Percentiles rank a stretch among this genome's conserved stretches.
These are phyloP conservation scores for Leccinum imitatum DNA, from an alignment of 768 basidiomycete species.

Conservation along the genomic window DNA sequence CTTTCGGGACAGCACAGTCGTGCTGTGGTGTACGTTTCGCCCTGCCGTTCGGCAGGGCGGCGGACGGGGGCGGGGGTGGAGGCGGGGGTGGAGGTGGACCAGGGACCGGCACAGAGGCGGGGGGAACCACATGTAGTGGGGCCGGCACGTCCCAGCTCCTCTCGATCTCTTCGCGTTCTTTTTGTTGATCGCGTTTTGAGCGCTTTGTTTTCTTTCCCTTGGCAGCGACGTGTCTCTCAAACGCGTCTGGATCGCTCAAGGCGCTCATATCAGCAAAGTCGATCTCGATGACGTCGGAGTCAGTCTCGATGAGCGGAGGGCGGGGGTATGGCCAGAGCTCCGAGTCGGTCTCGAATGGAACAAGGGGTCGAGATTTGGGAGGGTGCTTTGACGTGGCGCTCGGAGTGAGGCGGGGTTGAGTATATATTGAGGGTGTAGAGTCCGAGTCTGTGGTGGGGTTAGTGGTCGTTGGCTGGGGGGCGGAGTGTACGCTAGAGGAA, in stretches of 20 bases:
- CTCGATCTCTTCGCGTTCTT: constrained; percentile 53
- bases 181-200: constrained; percentile 36
- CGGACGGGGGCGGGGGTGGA: background rate
- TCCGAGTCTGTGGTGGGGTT: constrained; percentile 2
- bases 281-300: constrained; percentile 67
- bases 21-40: constrained; percentile 12
- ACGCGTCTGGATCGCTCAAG: constrained; percentile 64
- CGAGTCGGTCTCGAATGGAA: constrained; percentile 64
- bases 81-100: constrained; percentile 2
- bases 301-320: constrained; percentile 40
- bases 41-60: constrained; percentile 26
- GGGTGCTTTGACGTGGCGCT: constrained; percentile 13
- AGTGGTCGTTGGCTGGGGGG: constrained; percentile 2
- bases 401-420: background rate
- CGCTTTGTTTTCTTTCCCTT: constrained; percentile 27
- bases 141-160: constrained; percentile 59
- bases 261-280: constrained; percentile 74
- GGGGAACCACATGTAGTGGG: constrained; percentile 20
- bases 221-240: constrained; percentile 35
- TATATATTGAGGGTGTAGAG: constrained; percentile 14
- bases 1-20: constrained; percentile 9
- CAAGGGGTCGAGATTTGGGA: constrained; percentile 40
- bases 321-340: constrained; percentile 73
- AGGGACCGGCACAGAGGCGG: background rate
- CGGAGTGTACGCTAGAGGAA: constrained; percentile 5